Evolutionary conservation across 768 basidiomycete species (phyloP), one percentile per base, ranked within the genome.

Genomic region (Calocybe cyanea): DNA sequence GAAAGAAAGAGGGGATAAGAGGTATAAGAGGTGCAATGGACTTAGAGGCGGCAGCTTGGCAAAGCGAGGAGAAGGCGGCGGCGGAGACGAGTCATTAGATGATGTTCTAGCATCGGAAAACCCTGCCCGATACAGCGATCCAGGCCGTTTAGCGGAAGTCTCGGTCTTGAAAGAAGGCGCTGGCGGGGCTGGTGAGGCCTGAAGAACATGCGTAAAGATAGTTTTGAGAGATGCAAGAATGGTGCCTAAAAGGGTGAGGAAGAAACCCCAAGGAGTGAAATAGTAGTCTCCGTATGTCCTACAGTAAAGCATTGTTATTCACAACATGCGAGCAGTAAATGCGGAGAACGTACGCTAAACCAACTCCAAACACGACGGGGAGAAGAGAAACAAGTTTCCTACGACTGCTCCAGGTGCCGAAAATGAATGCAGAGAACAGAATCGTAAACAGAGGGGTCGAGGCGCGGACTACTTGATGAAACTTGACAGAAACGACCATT

Each of bases 261-360:
- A 54, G 47, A 98, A 79, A 4, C 96, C 96, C 63, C 80, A 80
- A 2, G 72, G 63, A 1, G 92, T 96, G 65, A 87, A 96, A 57
- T 91, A 87, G 66, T 96, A 98, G 59, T 97, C 94, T 43, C 94
- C 96, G 46, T 92, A 95, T 5, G 93, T 96, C 10, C 91, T 93
- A 56, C n/a, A n/a, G n/a, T n/a, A n/a, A 15, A 30, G 13, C 2
- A 5, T 31, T 7, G 31, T 18, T 1, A 30, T 49, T 28, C 43
- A 38, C 3, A 18, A 13, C 19, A 35, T 35, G 14, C 34, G 34
- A 35, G 34, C n/a, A 35, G 7, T 35, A 38, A 14, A 14, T 14
- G 8, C 14, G 5, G 11, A 34, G 11, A 18, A 75, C 81, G 52
- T 65, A 94, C 85, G 96, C 92, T 41, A 99, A 80, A 4, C 83